These are phyloP conservation scores for Scopulariopsis brevicaulis DNA, from an alignment of 2,329 filamentous ascomycete genomes.

Conservation along the genomic window DNA sequence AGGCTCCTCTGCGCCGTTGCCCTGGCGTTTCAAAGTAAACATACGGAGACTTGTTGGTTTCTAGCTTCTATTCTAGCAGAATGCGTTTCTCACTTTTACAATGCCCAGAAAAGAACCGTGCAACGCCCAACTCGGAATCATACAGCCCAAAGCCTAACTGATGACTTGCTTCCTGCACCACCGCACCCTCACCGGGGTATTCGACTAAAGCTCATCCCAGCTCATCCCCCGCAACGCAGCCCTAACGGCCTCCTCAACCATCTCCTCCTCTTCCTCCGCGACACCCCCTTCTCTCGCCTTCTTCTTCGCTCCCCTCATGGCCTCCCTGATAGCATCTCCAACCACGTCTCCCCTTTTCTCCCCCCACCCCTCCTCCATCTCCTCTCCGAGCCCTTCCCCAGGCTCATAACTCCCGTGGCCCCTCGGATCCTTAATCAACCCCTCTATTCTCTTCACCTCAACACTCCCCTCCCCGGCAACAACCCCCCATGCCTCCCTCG, in stretches of 20 bases:
- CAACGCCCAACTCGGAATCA: no score
- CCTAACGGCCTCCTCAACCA: slow-evolving; percentile 1
- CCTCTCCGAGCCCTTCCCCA: not conserved
- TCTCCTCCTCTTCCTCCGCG: not conserved
- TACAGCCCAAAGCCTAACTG: no score
- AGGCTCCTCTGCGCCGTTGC: no score
- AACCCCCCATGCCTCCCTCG: not conserved
- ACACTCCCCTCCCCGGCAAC: slow-evolving; percentile 1
- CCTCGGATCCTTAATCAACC: slow-evolving; percentile 2
- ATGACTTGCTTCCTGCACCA: no score
- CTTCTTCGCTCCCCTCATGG: slow-evolving; percentile 1
- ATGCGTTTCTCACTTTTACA: no score
- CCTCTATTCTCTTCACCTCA: slow-evolving; percentile 5
- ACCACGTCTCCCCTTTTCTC: not conserved
- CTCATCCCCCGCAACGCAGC: not conserved
- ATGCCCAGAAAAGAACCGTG: no score
- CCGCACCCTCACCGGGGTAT: no score
- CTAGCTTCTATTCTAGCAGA: no score
- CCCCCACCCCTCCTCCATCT: not conserved
- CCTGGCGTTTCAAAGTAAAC: no score
- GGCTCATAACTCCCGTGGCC: slow-evolving; percentile 3
- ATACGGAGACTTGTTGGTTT: no score
- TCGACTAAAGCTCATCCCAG: slow-evolving; percentile 1
- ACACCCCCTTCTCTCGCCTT: not conserved
- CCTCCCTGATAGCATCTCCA: not conserved